These are phyloP conservation scores for Zanthoxylum bungeanum DNA, from an alignment of 345 rosid genomes.

Conservation along the genomic window DNA sequence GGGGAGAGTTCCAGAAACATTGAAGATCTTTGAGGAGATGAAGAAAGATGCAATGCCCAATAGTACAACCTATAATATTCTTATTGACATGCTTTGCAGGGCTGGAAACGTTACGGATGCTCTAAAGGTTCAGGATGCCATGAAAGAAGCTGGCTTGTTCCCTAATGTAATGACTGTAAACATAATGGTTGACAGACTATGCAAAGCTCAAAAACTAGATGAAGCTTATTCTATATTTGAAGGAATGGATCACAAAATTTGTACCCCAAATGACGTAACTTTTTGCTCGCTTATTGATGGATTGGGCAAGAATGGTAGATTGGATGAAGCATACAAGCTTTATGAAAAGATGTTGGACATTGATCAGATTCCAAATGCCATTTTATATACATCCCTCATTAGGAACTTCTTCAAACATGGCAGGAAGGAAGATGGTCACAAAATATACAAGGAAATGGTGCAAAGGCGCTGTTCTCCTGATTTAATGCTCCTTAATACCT, in stretches of 20 bases:
- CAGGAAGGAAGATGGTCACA: constrained; percentile 93
- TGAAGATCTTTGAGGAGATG: constrained; percentile 76
- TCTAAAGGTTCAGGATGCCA: constrained; percentile 65
- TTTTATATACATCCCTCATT: constrained; percentile 81
- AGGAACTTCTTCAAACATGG: constrained; percentile 75
- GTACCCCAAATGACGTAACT: constrained; percentile 74
- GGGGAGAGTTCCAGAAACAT: constrained; percentile 63
- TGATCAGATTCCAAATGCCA: constrained; percentile 50
- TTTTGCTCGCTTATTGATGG: constrained; percentile 93
- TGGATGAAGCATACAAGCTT: constrained; percentile 82
- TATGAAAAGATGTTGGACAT: constrained; percentile 85
- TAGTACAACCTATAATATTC: constrained; percentile 67
- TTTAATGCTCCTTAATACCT: constrained; percentile 71
- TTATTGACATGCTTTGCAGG: constrained; percentile 81
- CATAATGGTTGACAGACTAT: constrained; percentile 90
- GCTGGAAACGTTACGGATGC: constrained; percentile 69
- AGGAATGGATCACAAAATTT: constrained; percentile 71
- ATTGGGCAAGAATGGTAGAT: constrained; percentile 83
- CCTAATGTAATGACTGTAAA: constrained; percentile 82
- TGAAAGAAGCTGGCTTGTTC: constrained; percentile 80
- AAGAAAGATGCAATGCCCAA: constrained; percentile 81
- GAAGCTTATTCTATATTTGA: constrained; percentile 76
- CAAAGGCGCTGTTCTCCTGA: constrained; percentile 64
- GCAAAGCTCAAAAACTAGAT: constrained; percentile 82
- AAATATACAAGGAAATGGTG: constrained; percentile 86